These are phyloP conservation scores for Marchantia paleacea DNA, from an alignment of 225 moss, liverwort and hornwort species.

Conservation along the genomic window DNA sequence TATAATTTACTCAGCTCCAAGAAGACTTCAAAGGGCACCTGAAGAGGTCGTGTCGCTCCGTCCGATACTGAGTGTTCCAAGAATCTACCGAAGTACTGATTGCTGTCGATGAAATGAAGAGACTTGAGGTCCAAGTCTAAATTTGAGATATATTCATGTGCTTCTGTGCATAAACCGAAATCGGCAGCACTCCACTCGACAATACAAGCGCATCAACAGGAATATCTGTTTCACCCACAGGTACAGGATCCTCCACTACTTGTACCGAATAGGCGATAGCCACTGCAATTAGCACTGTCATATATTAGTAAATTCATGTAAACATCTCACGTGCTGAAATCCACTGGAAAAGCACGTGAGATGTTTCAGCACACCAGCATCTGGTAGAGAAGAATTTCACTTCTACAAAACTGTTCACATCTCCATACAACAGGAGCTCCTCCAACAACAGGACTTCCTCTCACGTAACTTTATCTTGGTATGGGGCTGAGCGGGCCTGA, in stretches of 20 bases:
- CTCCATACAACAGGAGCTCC: background rate
- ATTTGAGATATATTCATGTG: constrained; percentile 25
- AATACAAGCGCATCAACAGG: constrained; percentile 70
- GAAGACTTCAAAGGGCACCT: background rate
- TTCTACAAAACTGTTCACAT: background rate
- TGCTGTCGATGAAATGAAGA: background rate
- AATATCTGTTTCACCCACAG: constrained; percentile 65
- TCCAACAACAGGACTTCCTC: background rate
- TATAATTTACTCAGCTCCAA: background rate
- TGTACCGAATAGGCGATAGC: constrained; percentile 83
- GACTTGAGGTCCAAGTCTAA: background rate
- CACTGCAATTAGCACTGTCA: constrained; percentile 47
- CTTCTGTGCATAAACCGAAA: constrained; percentile 53
- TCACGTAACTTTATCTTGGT: too few relatives aligned
- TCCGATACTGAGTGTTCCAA: background rate
- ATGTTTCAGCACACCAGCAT: background rate
- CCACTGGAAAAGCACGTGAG: too few relatives aligned
- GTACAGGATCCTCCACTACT: constrained; percentile 68
- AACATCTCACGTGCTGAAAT: too few relatives aligned
- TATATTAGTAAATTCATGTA: too few relatives aligned
- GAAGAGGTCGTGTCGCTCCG: background rate
- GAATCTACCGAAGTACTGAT: background rate
- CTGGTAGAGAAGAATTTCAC: background rate
- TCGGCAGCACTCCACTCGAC: constrained; percentile 51
- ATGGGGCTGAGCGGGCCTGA: background rate